Percentiles rank a stretch among this genome's conserved stretches.
Evolutionary conservation across 495 filamentous ascomycete species (phyloP).

Genomic region (Penicillium dipodomyicola): DNA sequence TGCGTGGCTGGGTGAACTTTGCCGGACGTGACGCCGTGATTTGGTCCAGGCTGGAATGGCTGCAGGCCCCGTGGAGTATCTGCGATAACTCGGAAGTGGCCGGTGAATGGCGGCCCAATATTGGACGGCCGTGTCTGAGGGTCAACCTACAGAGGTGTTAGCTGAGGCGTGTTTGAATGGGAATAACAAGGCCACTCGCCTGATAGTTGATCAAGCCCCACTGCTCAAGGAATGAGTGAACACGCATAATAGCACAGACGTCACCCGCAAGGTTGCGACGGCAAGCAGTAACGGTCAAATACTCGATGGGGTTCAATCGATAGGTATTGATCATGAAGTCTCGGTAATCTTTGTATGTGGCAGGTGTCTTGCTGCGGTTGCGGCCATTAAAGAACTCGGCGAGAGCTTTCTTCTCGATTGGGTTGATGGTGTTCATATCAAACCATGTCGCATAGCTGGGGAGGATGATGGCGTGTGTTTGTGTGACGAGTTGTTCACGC

Average conservation of each 20-base stretch:
- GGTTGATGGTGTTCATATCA: conserved; percentile 89
- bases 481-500: conserved; percentile 83
- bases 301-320: conserved; percentile 89
- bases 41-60: conserved; percentile 85
- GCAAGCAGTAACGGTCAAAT: conserved; percentile 97
- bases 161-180: background rate
- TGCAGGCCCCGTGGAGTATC: conserved; percentile 95
- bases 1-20: conserved; percentile 70
- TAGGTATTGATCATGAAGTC: conserved; percentile 99
- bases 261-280: conserved; percentile 93
- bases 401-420: conserved; percentile 84
- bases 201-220: conserved; percentile 99
- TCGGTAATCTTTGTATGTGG: conserved; percentile 98
- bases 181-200: conserved; percentile 44
- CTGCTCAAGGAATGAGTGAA: conserved; percentile 97
- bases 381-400: conserved; percentile 98
- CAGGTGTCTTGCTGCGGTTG: conserved; percentile 94
- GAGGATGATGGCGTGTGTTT: conserved; percentile 91
- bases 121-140: conserved; percentile 91
- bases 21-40: conserved; percentile 68
- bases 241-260: conserved; percentile 97
- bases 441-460: conserved; percentile 98
- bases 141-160: conserved; percentile 66
- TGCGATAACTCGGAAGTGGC: conserved; percentile 90
- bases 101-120: conserved; percentile 94